These are phyloP conservation scores for Chalaropsis thielavioides DNA, from an alignment of 2,329 filamentous ascomycete species.

Conservation along the genomic window DNA sequence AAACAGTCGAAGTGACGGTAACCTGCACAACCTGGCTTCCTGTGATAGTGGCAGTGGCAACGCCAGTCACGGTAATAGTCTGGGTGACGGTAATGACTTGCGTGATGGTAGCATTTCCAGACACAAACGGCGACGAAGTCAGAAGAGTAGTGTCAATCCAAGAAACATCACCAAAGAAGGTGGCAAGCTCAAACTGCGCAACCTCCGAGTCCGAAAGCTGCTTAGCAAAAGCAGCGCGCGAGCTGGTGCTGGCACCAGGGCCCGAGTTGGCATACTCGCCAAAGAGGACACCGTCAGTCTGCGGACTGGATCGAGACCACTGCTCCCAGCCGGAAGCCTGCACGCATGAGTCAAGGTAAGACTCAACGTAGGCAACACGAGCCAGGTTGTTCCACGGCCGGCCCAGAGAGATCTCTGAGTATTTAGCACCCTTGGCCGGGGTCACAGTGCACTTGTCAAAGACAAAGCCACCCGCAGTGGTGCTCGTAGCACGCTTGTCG, in stretches of 20 bases:
- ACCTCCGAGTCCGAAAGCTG: constrained; percentile 22
- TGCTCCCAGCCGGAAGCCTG: constrained; percentile 43
- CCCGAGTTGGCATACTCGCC: constrained; percentile 47
- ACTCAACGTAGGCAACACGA: constrained; percentile 36
- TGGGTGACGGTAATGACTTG: constrained; percentile 1
- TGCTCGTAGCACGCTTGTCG: constrained; percentile 28
- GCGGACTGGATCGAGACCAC: constrained; percentile 37
- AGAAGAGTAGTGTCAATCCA: constrained; percentile 7
- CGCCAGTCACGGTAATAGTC: not conserved
- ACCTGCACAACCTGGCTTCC: not conserved
- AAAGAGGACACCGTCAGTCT: constrained; percentile 39
- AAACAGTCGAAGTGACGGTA: constrained; percentile 1
- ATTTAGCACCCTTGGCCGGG: constrained; percentile 26
- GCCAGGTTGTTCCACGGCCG: constrained; percentile 35
- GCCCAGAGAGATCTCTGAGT: constrained; percentile 26
- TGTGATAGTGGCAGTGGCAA: not conserved
- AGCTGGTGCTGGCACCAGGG: constrained; percentile 35
- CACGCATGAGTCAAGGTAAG: constrained; percentile 38
- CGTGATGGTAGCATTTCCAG: constrained; percentile 6
- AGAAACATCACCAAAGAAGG: constrained; percentile 4
- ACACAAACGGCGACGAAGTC: constrained; percentile 4
- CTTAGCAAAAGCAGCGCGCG: constrained; percentile 32
- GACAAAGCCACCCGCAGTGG: constrained; percentile 25
- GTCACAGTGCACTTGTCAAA: constrained; percentile 23
- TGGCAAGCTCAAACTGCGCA: constrained; percentile 5